Evolutionary conservation across 1,284 basidiomycete genomes (phyloP).

Genomic region (Heimioporus punctisporus): DNA sequence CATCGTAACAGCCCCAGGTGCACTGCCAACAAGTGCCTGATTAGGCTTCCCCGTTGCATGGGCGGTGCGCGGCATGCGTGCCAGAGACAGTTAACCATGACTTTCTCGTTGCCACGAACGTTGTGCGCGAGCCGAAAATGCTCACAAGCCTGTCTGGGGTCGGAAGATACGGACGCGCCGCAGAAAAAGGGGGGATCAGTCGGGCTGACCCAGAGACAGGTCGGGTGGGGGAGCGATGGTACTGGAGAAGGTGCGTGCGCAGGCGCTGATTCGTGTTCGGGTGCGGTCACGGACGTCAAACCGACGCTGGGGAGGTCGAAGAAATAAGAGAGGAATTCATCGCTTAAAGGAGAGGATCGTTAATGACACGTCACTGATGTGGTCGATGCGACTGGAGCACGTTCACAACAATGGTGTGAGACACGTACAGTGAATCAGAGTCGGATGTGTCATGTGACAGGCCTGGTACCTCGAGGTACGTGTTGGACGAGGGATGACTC

Average conservation of each 20-base stretch:
- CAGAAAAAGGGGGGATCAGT: constrained; percentile 4
- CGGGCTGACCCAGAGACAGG: constrained; percentile 12
- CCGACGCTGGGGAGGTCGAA: neutral
- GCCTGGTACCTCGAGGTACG: no score
- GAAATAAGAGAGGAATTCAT: constrained; percentile 14
- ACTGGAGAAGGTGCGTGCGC: neutral
- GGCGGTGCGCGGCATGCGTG: constrained; percentile 8
- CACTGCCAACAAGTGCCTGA: constrained; percentile 19
- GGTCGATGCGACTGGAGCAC: neutral
- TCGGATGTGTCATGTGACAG: no score
- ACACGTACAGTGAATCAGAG: constrained; percentile 16
- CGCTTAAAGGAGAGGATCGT: constrained; percentile 5
- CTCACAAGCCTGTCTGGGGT: constrained; percentile 8
- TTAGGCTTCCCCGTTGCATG: constrained; percentile 23
- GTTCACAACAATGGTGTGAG: neutral
- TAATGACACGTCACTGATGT: neutral
- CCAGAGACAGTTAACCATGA: constrained; percentile 9
- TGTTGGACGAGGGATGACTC: no score
- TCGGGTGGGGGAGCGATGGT: neutral
- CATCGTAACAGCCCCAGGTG: constrained; percentile 18
- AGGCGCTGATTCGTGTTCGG: neutral
- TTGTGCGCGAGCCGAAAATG: constrained; percentile 17
- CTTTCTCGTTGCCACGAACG: constrained; percentile 22
- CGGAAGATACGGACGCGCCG: constrained; percentile 2
- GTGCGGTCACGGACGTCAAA: neutral